A percentile compares a stretch with the other conserved stretches of the same genome.
These are phyloP conservation scores for Penicillium cosmopolitanum DNA, from an alignment of 495 filamentous ascomycete species.

Conservation along the genomic window DNA sequence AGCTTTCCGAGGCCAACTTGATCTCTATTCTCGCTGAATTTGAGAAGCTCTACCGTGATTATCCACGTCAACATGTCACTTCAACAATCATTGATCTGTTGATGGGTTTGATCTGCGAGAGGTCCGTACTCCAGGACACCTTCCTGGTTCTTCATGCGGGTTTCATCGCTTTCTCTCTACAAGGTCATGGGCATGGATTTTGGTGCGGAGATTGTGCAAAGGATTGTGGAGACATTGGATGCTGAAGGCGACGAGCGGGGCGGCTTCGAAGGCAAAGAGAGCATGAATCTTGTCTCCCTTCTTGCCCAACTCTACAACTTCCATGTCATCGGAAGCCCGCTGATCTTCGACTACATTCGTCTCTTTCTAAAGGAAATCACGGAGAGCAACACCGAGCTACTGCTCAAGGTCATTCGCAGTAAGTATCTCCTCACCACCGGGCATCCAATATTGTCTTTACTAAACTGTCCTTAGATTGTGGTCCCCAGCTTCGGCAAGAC, in stretches of 20 bases:
- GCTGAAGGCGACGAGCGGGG: slow-evolving; percentile 41
- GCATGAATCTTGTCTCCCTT: slow-evolving; percentile 79
- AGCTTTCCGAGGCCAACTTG: slow-evolving; percentile 87
- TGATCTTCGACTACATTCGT: slow-evolving; percentile 90
- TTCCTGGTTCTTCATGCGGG: slow-evolving; percentile 90
- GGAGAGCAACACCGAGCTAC: slow-evolving; percentile 88
- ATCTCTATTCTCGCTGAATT: slow-evolving; percentile 78
- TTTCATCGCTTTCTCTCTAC: slow-evolving; percentile 83
- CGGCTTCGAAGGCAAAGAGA: slow-evolving; percentile 64
- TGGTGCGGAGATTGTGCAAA: slow-evolving; percentile 81
- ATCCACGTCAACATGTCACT: slow-evolving; percentile 83
- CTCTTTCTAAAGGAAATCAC: slow-evolving; percentile 74
- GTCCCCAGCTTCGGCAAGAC: slow-evolving; percentile 83
- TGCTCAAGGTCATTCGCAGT: slow-evolving; percentile 83
- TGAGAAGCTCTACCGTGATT: slow-evolving; percentile 77
- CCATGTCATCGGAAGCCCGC: slow-evolving; percentile 76
- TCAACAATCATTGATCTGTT: slow-evolving; percentile 74
- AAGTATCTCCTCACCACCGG: slow-evolving; percentile 14
- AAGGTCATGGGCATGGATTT: slow-evolving; percentile 85
- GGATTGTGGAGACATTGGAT: slow-evolving; percentile 70
- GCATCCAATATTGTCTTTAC: neutral
- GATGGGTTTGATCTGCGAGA: slow-evolving; percentile 74
- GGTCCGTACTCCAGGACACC: slow-evolving; percentile 75
- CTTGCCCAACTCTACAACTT: slow-evolving; percentile 91
- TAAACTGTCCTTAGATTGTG: slow-evolving; percentile 53